Evolutionary conservation across 257 asterid genomes (phyloP).

Genomic region (Solanum phureja): DNA sequence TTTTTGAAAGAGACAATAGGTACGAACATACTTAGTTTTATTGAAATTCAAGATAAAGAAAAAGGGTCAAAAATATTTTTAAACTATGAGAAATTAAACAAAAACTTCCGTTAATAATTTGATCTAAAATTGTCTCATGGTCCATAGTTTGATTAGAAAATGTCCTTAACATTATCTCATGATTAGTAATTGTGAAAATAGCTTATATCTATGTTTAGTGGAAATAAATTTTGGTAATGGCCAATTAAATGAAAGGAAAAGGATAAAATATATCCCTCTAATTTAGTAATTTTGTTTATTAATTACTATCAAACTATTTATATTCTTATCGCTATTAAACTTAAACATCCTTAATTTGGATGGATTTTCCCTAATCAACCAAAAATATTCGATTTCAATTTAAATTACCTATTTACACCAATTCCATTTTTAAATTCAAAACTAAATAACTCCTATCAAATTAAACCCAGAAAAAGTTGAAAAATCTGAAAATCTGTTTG

Average conservation of each 20-base stretch:
- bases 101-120: too few species aligned
- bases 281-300: neutral
- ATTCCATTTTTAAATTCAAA: too few species aligned
- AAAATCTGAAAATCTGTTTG: neutral
- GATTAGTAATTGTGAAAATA: neutral
- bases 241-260: neutral
- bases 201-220: neutral
- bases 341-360: neutral
- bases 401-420: too few species aligned
- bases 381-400: neutral
- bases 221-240: neutral
- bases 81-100: too few species aligned
- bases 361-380: neutral
- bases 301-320: too few species aligned
- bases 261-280: neutral
- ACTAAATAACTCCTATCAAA: neutral
- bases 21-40: neutral
- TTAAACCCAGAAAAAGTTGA: neutral
- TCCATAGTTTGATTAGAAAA: too few species aligned
- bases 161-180: neutral
- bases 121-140: accelerated
- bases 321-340: neutral
- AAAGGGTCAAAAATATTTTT: too few species aligned
- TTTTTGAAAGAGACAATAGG: neutral
- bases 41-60: too few species aligned